Evolutionary conservation across 202 grass and related monocot species (phyloP).

Genomic region (Panicum hallii): DNA sequence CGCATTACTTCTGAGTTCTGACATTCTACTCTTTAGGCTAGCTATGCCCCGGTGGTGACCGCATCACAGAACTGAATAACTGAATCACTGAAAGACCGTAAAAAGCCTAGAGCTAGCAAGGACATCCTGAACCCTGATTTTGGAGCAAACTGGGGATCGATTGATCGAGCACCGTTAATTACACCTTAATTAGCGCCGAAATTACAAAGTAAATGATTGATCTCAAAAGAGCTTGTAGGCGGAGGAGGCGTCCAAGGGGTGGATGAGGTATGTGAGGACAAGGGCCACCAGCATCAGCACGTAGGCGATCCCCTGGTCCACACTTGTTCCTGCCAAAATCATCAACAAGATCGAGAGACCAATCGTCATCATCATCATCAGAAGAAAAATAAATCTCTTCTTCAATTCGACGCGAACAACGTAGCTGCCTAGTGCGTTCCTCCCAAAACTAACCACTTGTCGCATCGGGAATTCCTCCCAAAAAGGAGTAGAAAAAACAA

Average conservation of each 20-base stretch:
- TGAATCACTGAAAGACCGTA: background rate
- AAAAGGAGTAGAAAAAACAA: background rate
- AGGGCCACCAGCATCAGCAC: slow-evolving; percentile 64
- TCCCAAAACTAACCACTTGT: background rate
- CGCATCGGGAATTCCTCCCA: background rate
- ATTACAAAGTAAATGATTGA: slow-evolving; percentile 28
- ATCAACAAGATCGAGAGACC: background rate
- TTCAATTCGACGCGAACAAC: background rate
- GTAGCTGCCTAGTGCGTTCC: background rate
- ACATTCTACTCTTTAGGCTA: background rate
- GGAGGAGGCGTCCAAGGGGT: slow-evolving; percentile 61
- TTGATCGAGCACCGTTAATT: slow-evolving; percentile 4
- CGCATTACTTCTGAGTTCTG: background rate
- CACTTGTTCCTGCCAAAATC: slow-evolving; percentile 51
- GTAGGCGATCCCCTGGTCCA: slow-evolving; percentile 63
- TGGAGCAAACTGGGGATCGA: slow-evolving; percentile 31
- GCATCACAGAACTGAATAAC: background rate
- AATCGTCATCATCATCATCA: background rate
- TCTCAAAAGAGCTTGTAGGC: slow-evolving; percentile 53
- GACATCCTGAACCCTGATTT: background rate
- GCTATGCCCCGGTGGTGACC: background rate
- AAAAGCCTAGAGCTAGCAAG: background rate
- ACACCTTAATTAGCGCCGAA: background rate
- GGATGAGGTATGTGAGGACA: slow-evolving; percentile 65
- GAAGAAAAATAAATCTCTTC: background rate